These are phyloP conservation scores for Beta lomatogona DNA, from an alignment of 179 eudicot species.

Conservation along the genomic window DNA sequence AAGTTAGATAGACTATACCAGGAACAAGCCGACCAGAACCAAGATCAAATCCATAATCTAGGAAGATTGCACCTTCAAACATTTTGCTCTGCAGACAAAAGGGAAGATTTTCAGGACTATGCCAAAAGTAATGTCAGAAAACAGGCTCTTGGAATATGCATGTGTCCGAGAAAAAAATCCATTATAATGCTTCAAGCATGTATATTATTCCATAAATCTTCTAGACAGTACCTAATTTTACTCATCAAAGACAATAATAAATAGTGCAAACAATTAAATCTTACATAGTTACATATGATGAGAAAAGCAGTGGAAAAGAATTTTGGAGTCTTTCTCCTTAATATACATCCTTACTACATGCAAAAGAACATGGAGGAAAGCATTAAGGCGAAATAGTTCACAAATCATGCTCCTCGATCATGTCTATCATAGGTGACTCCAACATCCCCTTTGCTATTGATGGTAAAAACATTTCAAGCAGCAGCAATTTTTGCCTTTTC, in stretches of 20 bases:
- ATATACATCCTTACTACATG: background rate
- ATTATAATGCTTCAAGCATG: background rate
- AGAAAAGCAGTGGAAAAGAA: background rate
- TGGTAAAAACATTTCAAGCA: too few species aligned
- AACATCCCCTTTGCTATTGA: too few species aligned
- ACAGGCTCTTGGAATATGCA: too few species aligned
- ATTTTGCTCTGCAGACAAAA: slow-evolving; percentile 52
- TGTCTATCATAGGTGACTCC: background rate
- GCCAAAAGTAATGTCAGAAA: background rate
- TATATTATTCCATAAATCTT: background rate
- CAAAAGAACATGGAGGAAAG: background rate
- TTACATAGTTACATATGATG: background rate
- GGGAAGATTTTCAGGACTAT: too few species aligned
- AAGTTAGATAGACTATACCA: slow-evolving; percentile 38
- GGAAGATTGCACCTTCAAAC: slow-evolving; percentile 79
- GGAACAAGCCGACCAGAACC: slow-evolving; percentile 90
- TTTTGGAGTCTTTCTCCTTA: background rate
- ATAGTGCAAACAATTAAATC: background rate
- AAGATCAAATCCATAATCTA: slow-evolving; percentile 88
- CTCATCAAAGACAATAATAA: background rate
- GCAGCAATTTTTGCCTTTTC: too few species aligned
- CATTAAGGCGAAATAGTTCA: background rate
- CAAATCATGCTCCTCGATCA: background rate
- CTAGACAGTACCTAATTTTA: background rate
- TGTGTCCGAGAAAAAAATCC: too few species aligned